Conservation (phyloP, 352 stramenopile species). For the Phytophthora fragariaefolia region DNA sequence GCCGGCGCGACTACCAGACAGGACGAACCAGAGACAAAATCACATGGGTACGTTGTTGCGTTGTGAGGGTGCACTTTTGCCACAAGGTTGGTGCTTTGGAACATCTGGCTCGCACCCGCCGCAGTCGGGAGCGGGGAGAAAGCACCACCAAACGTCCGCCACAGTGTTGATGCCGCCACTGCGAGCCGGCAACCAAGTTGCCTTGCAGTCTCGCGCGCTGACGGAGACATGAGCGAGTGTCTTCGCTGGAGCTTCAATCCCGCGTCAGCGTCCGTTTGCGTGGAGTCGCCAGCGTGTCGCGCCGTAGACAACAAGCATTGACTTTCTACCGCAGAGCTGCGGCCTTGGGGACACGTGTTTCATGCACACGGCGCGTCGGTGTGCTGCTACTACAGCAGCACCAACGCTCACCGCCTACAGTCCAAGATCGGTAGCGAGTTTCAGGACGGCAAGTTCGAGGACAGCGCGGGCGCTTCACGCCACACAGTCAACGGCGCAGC, state of each 20-base stretch:
- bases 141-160: not conserved
- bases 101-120: not conserved
- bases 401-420: no score
- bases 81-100: slow-evolving; percentile 9
- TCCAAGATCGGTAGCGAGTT: no score
- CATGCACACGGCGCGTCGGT: no score
- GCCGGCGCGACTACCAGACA: no score
- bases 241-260: slow-evolving; percentile 23
- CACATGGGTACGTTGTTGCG: slow-evolving; percentile 25
- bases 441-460: not conserved
- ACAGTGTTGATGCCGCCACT: slow-evolving; percentile 16
- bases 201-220: no score
- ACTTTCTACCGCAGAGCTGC: no score
- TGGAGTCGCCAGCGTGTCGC: slow-evolving; percentile 15
- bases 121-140: no score
- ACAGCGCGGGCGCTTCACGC: not conserved
- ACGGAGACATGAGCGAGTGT: no score
- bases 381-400: no score
- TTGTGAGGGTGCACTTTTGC: slow-evolving; percentile 16
- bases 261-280: slow-evolving; percentile 22
- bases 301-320: not conserved
- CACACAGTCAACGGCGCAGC: slow-evolving; percentile 13
- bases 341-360: no score
- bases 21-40: slow-evolving; percentile 22
- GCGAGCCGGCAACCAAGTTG: no score